Evolutionary conservation across 768 basidiomycete species (phyloP).

Genomic region (Tephrocybe sp.): DNA sequence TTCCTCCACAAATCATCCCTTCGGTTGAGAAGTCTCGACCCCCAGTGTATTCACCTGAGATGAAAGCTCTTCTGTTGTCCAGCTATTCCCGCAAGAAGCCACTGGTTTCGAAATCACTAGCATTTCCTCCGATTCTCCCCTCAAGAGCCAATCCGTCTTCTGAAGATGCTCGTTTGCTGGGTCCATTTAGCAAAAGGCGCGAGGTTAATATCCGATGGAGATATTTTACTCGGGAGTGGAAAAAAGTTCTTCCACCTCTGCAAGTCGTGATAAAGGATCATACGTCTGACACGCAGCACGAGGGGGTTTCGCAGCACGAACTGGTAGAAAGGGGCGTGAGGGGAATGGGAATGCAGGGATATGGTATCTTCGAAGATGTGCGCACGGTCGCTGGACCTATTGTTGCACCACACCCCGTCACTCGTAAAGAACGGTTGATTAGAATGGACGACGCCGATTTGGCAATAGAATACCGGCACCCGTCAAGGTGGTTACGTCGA

Average conservation of each 20-base stretch:
- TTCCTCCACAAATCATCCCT: constrained; percentile 50
- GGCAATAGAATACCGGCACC: constrained; percentile 22
- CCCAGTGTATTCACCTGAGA: constrained; percentile 63
- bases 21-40: constrained; percentile 55
- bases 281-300: constrained; percentile 5
- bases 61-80: constrained; percentile 63
- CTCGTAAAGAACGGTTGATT: constrained; percentile 30
- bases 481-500: constrained; percentile 50
- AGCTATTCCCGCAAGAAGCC: constrained; percentile 44
- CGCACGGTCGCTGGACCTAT: constrained; percentile 41
- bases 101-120: constrained; percentile 39
- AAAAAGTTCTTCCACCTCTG: constrained; percentile 62
- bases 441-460: neutral
- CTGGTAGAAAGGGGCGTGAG: constrained; percentile 28
- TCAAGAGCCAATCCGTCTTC: constrained; percentile 56
- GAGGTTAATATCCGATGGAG: constrained; percentile 74
- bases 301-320: constrained; percentile 10
- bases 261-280: constrained; percentile 34
- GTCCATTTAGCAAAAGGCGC: constrained; percentile 70
- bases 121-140: constrained; percentile 55
- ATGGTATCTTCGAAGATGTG: constrained; percentile 43
- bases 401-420: constrained; percentile 23
- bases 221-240: constrained; percentile 54
- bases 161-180: constrained; percentile 58
- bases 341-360: constrained; percentile 41